Evolutionary conservation across 148 eudicot genomes (phyloP), one percentile per base, ranked within the genome.

Genomic region (Persicaria maculosa): DNA sequence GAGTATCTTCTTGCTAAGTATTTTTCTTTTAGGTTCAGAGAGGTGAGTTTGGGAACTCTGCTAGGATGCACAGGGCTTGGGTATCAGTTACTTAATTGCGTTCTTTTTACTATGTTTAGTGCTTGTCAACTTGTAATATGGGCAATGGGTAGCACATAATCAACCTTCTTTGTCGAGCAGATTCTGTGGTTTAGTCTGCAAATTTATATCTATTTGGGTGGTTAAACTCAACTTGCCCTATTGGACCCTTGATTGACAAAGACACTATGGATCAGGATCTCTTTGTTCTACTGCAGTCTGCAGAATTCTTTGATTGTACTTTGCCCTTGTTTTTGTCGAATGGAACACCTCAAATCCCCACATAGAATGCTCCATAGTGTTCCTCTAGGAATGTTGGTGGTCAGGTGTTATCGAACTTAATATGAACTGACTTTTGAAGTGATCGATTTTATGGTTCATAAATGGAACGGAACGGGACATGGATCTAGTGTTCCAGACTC

Each of bases 21-120:
- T 65, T 65, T 65, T 59, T 59, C 65, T 59, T 20, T 9, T 36
- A 65, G 44, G 44, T 0, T 62, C 4, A 31, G 44, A 44, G 44
- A 62, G 68, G 68, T 10, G 44, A 65, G n/a, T 40, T 65, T 46
- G 8, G 14, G 17, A 17, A 65, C 70, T 65, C 43, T 16, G 10
- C 19, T 65, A 15, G 47, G 46, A 20, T 65, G 70, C 70, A 65
- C 46, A 40, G 70, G 70, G 70, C 46, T 36, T 65, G 17, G 70
- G 70, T 65, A 40, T 65, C 31, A 40, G 11, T 40, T 11, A 40
- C 47, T 40, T 14, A 17, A 15, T 12, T 65, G 46, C 47, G 19
- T 65, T 62, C 44, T 62, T 9, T 44, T n/a, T 62, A 62, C 68
- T 5, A 11, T 62, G 68, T 22, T 62, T 62, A 62, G 68, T 31